Base-by-base conservation (phyloP, 176 grass and related monocot genomes). In the Triticum dicoccoides region DNA sequence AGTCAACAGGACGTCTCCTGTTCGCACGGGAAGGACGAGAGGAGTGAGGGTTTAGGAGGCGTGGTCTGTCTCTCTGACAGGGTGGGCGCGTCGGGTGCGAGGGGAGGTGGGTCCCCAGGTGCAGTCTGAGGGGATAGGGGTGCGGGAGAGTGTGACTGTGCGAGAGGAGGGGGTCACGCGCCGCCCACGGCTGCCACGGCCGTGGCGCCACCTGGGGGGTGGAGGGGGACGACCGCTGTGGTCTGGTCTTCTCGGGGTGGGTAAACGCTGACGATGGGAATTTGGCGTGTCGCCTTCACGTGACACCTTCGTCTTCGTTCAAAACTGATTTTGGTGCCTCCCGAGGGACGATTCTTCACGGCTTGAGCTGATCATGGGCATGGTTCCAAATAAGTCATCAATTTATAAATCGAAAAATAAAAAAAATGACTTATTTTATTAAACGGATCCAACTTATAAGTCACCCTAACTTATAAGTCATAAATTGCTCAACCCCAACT, bases 1-100 rank as follows among this genome's bases (percentile, higher is more conserved):
- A 83, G 73, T 84, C 66, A 80, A 90, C 68, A 74, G 61, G 75
- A 42, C 44, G 73, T 14, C 56, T 54, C 44, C 5, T 24, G 81
- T 71, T 69, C 65, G 15, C 29, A 24, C 49, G 49, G 3, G 5
- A 2, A 29, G 61, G 11, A 1, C 44, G 71, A 45, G 12, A 2
- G 4, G 64, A 37, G 65, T 24, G 72, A 47, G 6, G 52, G 73
- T 59, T 69, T 23, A 27, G 1, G 23, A 11, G 10, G 23, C 6
- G 45, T 11, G 0, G 5, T 0, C 37, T 45, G 8, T 9, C 4
- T 87, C 66, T 52, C 84, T 87, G 89, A 90, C 75, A 38, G 1
- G 8, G 6, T 18, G 66, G 42, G 11, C 8, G 18, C 35, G 44
- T 1, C 7, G 38, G 10, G n/a, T 9, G 24, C 9, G 37, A 12